These are phyloP conservation scores for Anthoceros angustus DNA, from an alignment of 225 moss, liverwort and hornwort genomes.

Conservation along the genomic window DNA sequence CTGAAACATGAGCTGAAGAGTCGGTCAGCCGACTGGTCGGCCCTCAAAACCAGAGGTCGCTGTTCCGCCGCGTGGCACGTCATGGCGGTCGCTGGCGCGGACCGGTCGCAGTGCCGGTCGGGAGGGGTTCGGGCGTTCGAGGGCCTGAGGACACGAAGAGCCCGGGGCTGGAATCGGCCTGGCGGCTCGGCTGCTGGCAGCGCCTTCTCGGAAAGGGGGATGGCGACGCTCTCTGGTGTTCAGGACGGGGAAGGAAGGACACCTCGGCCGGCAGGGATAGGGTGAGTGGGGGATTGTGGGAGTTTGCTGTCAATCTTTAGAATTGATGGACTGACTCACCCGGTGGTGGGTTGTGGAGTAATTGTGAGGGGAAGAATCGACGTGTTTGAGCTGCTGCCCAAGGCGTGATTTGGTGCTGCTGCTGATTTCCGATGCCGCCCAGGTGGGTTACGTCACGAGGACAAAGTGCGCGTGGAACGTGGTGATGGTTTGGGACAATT, in stretches of 20 bases:
- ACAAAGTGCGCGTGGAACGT: too few relatives aligned
- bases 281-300: constrained; percentile 16
- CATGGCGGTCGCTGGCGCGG: neutral
- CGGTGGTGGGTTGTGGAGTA: constrained; percentile 26
- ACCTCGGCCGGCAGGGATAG: constrained; percentile 62
- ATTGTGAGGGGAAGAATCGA: constrained; percentile 88
- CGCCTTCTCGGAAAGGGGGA: constrained; percentile 16
- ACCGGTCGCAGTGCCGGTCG: neutral
- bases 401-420: constrained; percentile 84
- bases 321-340: too few relatives aligned
- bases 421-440: constrained; percentile 89
- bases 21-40: too few relatives aligned
- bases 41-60: too few relatives aligned
- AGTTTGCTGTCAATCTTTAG: neutral
- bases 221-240: constrained; percentile 40
- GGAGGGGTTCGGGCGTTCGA: neutral
- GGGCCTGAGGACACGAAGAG: neutral
- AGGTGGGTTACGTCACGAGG: constrained; percentile 21
- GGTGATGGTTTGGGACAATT: too few relatives aligned
- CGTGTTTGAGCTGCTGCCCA: constrained; percentile 52
- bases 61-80: too few relatives aligned
- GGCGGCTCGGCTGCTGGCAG: constrained; percentile 17
- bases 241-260: constrained; percentile 75
- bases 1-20: too few relatives aligned
- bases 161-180: constrained; percentile 19